phyloP scores from a whole-genome alignment of 176 grass and related monocot genomes.

The Tuctoria greenei region DNA sequence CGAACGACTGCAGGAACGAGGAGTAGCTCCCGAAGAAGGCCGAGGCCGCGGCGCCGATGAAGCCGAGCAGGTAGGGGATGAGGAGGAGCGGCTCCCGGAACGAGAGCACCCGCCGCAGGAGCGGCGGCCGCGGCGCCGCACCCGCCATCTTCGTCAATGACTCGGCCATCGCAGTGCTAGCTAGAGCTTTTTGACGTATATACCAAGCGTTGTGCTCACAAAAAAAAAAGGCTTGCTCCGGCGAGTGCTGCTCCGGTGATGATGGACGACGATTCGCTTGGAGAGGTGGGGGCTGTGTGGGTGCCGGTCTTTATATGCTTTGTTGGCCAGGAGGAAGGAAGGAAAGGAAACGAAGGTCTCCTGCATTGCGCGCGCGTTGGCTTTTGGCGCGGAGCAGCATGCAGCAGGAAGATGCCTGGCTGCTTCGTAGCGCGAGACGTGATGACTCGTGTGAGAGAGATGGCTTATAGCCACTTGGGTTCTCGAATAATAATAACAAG shows the following conservation, averaged over 20 bases:
- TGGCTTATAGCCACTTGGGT: neutral
- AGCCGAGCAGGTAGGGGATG: slow-evolving; percentile 33
- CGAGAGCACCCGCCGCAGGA: slow-evolving; percentile 44
- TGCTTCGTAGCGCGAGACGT: neutral
- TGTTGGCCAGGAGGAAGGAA: neutral
- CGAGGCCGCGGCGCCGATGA: slow-evolving; percentile 22
- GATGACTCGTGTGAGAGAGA: neutral
- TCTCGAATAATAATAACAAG: neutral
- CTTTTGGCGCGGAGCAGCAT: neutral
- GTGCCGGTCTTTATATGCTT: neutral
- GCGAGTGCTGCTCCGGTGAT: neutral
- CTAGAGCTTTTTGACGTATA: neutral
- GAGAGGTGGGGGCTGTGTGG: neutral
- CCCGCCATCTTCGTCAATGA: neutral
- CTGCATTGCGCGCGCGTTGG: neutral
- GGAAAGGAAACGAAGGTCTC: neutral
- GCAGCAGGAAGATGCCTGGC: neutral
- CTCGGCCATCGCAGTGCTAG: slow-evolving; percentile 30
- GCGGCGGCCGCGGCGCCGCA: slow-evolving; percentile 33
- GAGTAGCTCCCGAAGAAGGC: slow-evolving; percentile 32
- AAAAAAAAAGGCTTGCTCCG: neutral
- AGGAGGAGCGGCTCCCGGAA: slow-evolving; percentile 53
- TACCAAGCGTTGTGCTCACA: neutral
- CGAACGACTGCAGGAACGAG: slow-evolving; percentile 38
- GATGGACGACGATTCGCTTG: neutral